These are phyloP conservation scores for Rhodotorula sp. DNA, from an alignment of 1,284 basidiomycete species.

Conservation along the genomic window DNA sequence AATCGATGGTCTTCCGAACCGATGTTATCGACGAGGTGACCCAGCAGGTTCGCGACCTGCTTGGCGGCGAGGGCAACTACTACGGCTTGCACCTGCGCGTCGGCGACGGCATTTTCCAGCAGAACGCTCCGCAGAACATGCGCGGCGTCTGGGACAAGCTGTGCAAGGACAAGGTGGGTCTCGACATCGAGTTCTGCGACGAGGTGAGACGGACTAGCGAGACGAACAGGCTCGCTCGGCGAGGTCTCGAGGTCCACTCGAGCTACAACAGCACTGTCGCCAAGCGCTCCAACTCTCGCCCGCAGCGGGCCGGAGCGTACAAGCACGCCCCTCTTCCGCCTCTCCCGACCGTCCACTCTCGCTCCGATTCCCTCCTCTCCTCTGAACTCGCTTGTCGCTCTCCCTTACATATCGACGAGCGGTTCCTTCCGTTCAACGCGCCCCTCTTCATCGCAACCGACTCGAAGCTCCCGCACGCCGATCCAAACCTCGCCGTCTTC, in stretches of 20 bases:
- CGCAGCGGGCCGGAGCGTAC: conserved; percentile 37
- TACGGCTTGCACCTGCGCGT: conserved; percentile 66
- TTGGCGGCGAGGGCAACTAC: conserved; percentile 57
- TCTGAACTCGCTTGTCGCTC: conserved; percentile 43
- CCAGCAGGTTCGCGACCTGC: conserved; percentile 42
- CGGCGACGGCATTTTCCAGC: conserved; percentile 63
- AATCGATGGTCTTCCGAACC: conserved; percentile 43
- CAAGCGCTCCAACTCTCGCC: conserved; percentile 35
- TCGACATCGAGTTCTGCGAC: conserved; percentile 26
- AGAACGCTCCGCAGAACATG: conserved; percentile 48
- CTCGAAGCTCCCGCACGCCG: conserved; percentile 48
- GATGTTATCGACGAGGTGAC: conserved; percentile 42
- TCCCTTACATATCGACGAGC: conserved; percentile 29
- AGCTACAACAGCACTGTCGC: not conserved
- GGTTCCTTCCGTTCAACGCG: conserved; percentile 56
- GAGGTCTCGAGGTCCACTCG: not conserved
- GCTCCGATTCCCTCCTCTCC: conserved; percentile 36
- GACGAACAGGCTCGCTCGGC: not conserved
- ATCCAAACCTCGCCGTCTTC: conserved; percentile 58
- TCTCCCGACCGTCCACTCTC: conserved; percentile 18
- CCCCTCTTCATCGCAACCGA: conserved; percentile 73
- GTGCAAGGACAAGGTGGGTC: conserved; percentile 40
- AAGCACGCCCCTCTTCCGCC: conserved; percentile 36
- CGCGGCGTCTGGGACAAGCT: conserved; percentile 38
- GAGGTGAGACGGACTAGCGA: conserved; percentile 11